phyloP scores from a whole-genome alignment of 2,329 filamentous ascomycete genomes.

The Aspergillus calidoustus region DNA sequence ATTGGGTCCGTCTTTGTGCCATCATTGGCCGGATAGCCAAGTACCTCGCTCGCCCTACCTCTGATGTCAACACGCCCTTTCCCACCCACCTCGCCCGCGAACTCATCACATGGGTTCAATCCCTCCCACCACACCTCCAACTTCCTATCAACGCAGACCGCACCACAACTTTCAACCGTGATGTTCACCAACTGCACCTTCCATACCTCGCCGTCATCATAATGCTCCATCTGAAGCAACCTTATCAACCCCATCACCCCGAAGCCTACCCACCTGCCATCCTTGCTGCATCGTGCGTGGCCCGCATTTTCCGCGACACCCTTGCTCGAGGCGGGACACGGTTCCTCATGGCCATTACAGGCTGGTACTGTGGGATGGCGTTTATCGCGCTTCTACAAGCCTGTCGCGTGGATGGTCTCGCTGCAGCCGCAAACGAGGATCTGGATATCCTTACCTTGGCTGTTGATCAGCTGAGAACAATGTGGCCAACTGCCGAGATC shows the following conservation, averaged over 20 bases:
- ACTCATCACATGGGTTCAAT: slow-evolving; percentile 42
- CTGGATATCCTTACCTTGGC: slow-evolving; percentile 39
- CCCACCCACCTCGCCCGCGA: slow-evolving; percentile 37
- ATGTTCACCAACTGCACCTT: slow-evolving; percentile 49
- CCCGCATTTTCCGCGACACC: slow-evolving; percentile 46
- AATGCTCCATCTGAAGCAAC: slow-evolving; percentile 41
- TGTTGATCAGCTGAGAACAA: slow-evolving; percentile 37
- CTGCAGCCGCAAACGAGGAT: slow-evolving; percentile 38
- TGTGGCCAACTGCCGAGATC: slow-evolving; percentile 46
- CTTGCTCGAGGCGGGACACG: slow-evolving; percentile 44
- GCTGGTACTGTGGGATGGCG: slow-evolving; percentile 51
- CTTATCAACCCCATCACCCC: slow-evolving; percentile 41
- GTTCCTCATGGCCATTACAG: slow-evolving; percentile 50
- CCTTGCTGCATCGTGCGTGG: slow-evolving; percentile 45
- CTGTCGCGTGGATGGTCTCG: slow-evolving; percentile 36
- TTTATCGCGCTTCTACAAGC: slow-evolving; percentile 50
- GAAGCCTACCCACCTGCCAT: slow-evolving; percentile 44
- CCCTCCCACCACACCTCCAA: slow-evolving; percentile 39
- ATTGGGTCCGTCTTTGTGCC: slow-evolving; percentile 48
- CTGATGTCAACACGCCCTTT: slow-evolving; percentile 20
- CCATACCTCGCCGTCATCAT: slow-evolving; percentile 51
- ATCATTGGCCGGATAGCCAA: slow-evolving; percentile 49
- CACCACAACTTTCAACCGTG: slow-evolving; percentile 43
- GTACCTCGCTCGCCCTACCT: slow-evolving; percentile 35
- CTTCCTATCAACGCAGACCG: slow-evolving; percentile 33